phyloP scores from a whole-genome alignment of 2,329 filamentous ascomycete genomes.

The Dactylellina drechsleri region DNA sequence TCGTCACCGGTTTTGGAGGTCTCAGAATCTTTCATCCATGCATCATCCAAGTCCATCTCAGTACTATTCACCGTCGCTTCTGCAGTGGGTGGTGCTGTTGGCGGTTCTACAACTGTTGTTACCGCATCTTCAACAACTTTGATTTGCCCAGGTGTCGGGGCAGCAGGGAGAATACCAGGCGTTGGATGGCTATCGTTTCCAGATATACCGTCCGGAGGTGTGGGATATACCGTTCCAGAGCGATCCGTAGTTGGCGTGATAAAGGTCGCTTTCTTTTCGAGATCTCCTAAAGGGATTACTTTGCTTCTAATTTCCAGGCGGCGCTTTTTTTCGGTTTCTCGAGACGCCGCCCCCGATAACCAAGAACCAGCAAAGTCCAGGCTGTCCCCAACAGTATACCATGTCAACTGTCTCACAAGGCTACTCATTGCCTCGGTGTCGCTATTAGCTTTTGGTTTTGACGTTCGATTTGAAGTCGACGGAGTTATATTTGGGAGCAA shows the following conservation, averaged over 20 bases:
- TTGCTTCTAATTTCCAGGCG: constrained; percentile 37
- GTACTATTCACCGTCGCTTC: constrained; percentile 40
- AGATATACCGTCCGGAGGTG: constrained; percentile 46
- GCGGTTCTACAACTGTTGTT: constrained; percentile 24
- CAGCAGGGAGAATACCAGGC: constrained; percentile 32
- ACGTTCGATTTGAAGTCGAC: background rate
- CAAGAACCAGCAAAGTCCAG: constrained; percentile 39
- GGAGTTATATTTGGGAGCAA: background rate
- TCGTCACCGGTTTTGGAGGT: constrained; percentile 40
- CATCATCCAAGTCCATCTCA: constrained; percentile 51
- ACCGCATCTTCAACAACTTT: constrained; percentile 23
- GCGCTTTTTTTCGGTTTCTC: constrained; percentile 36
- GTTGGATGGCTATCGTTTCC: constrained; percentile 45
- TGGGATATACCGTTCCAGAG: constrained; percentile 48
- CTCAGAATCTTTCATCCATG: constrained; percentile 48
- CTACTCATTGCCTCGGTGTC: constrained; percentile 9
- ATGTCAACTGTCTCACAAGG: constrained; percentile 38
- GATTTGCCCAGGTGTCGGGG: constrained; percentile 33
- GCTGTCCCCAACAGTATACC: constrained; percentile 43
- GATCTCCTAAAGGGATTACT: constrained; percentile 4
- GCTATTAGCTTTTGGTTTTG: constrained; percentile 5
- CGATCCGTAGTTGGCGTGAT: constrained; percentile 36
- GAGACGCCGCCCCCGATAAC: constrained; percentile 13
- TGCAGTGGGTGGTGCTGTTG: constrained; percentile 42
- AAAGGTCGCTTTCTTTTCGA: constrained; percentile 12